Conservation (phyloP, 441 rosid species). For the Gossypium davidsonii region DNA sequence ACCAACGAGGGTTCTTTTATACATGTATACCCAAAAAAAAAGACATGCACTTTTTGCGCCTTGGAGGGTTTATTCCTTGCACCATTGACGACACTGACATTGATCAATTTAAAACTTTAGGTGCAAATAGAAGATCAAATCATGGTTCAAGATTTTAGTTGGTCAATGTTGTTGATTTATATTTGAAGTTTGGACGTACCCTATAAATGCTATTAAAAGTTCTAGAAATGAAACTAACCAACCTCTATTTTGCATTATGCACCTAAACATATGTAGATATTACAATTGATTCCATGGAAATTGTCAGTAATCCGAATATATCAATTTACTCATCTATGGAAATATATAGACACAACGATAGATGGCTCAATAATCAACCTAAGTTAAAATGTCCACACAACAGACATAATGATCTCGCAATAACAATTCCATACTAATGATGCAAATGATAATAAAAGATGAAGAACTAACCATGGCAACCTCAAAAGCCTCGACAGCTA, state of each 20-base stretch:
- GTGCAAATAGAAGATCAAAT: background rate
- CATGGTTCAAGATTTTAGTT: background rate
- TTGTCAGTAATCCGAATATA: no score
- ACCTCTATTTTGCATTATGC: background rate
- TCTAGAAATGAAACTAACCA: background rate
- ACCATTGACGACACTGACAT: background rate
- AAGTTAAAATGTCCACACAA: background rate
- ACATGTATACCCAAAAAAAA: background rate
- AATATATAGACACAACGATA: background rate
- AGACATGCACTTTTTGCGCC: background rate
- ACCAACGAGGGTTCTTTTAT: background rate
- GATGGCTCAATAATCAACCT: background rate
- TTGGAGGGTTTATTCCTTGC: background rate
- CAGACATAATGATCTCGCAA: background rate
- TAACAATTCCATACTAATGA: background rate
- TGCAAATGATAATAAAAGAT: no score
- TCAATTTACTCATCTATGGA: no score
- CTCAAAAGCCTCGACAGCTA: slow-evolving; percentile 67
- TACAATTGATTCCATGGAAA: background rate
- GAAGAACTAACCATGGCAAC: slow-evolving; percentile 58
- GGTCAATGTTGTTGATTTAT: background rate
- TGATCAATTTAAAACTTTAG: background rate
- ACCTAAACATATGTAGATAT: background rate
- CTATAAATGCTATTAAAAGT: background rate
- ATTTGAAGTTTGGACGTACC: background rate